Base-by-base conservation (phyloP, 2,329 filamentous ascomycete species). In the Neophaeococcomyces aloes region DNA sequence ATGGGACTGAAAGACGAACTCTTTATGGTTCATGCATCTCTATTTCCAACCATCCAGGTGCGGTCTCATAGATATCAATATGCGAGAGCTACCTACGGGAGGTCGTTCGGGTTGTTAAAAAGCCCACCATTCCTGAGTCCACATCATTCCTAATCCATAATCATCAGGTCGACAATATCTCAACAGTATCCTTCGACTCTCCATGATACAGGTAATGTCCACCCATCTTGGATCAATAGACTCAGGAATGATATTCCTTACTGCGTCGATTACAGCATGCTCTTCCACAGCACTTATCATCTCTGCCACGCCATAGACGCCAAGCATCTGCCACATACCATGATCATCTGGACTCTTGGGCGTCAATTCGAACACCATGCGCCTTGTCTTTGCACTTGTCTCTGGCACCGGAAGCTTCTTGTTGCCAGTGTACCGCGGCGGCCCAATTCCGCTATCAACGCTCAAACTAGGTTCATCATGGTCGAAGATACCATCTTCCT, bases 1-100 rank as follows among this genome's bases (percentile, higher is more conserved):
- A 25, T 70, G 67, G 66, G 66, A 69, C 49, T 71, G 55, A 55
- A 33, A 5, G 15, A 32, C 13, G 19, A 11, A 5, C 11, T 17
- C 6, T 19, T 15, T 8, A 15, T 11, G 5, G 6, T 5, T 15
- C 33, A 35, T 10, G 11, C 11, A 10, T 27, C 10, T 10, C 23
- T 27, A 10, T 5, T 27, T 27, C 5, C 10, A 27, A 27, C 5
- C 10, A 27, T 10, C 23, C 5, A 27, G 23, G 23, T 27, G 5
- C 23, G 10, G 5, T 27, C 23, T 10, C 23, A 27, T 6, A 27
- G 10, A 5, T 27, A 27, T 27, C 5, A 10, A 10, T 27, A 27
- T 27, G 23, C 23, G 10, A 27, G 5, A 10, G 23, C 23, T 23
- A 25, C 23, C 35, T 10, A 11, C 14, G 17, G 18, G 35, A 38